Base-by-base conservation (phyloP, 2,329 filamentous ascomycete species). In the Colletotrichum lindemuthianum region DNA sequence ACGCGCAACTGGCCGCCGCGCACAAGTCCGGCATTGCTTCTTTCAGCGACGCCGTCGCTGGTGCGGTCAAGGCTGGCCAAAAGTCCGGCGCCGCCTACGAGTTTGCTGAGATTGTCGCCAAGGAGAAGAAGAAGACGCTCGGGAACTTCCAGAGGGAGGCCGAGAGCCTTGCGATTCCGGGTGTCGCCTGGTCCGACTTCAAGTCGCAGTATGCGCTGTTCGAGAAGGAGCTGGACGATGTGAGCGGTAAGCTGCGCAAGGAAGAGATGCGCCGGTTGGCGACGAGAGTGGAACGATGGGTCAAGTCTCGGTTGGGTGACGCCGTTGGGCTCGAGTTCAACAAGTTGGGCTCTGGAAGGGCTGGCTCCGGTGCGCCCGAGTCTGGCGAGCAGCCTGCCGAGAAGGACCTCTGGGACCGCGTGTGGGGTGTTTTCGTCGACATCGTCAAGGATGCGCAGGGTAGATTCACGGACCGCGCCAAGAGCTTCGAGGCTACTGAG, bases 251-350 rank as follows among this genome's bases (percentile, higher is more conserved):
- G 67, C 81, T 99, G 70, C 88, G 96, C 70, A 94, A 96, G 74
- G 96, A 99, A 69, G 96, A 99, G 79, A 97, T 99, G 93, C 89
- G 95, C 67, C 89, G 96, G 24, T 82, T 99, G 67, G 94, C 96
- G 2, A 96, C 90, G 37, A 88, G 96, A 16, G 91, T 97, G 32
- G 96, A 99, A 79, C 88, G 95, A 70, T 97, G 94, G 92, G 94
- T 99, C 67, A 90, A 91, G 72, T 93, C 92, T 63, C 90, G 93
- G 50, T 85, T 99, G 39, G 89, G 90, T 39, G 96, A 99, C 74
- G 92, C 92, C 13, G 84, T 98, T 47, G 93, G 95, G 12, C 81
- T 98, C 15, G 94, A 98, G 74, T 98, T 99, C 84, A 98, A 97
- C 81, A 96, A 94, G 75, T 87, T 98, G 52, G 95, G 95, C 4